Evolutionary conservation across 1,284 basidiomycete genomes (phyloP).

Genomic region (Tilletia caries): DNA sequence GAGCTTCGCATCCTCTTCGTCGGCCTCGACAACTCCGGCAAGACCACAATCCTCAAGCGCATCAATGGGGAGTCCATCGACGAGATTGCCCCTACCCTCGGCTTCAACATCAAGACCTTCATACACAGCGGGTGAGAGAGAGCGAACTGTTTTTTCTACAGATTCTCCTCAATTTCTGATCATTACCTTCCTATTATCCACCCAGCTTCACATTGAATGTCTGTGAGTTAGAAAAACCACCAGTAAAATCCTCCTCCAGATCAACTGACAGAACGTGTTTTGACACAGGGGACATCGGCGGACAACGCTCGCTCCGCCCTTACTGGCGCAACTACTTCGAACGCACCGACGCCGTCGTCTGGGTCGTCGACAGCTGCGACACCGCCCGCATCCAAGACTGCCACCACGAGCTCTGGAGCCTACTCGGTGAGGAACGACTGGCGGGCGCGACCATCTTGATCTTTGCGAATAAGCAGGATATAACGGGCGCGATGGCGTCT

Average conservation of each 20-base stretch:
- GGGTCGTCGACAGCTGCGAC: slow-evolving; percentile 97
- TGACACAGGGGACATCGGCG: slow-evolving; percentile 90
- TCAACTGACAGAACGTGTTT: too few relatives aligned
- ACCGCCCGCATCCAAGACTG: slow-evolving; percentile 84
- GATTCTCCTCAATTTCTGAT: too few relatives aligned
- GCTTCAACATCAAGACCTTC: slow-evolving; percentile 98
- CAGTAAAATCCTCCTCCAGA: too few relatives aligned
- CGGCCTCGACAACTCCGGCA: slow-evolving; percentile 99
- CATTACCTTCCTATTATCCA: too few relatives aligned
- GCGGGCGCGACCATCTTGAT: slow-evolving; percentile 90
- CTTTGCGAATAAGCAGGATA: slow-evolving; percentile 99
- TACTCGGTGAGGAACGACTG: slow-evolving; percentile 88
- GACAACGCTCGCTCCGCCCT: slow-evolving; percentile 87
- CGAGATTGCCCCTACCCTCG: slow-evolving; percentile 85
- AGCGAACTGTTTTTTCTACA: background rate
- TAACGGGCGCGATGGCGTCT: slow-evolving; percentile 77
- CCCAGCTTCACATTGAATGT: slow-evolving; percentile 84
- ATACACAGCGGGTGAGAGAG: slow-evolving; percentile 73
- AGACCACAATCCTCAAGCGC: slow-evolving; percentile 95
- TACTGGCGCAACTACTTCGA: slow-evolving; percentile 99
- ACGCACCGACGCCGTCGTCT: slow-evolving; percentile 94
- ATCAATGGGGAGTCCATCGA: slow-evolving; percentile 77
- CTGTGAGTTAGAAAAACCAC: too few relatives aligned
- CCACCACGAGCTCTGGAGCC: slow-evolving; percentile 74
- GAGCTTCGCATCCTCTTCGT: slow-evolving; percentile 96